These are phyloP conservation scores for Moesziomyces sp. DNA, from an alignment of 1,284 basidiomycete genomes.

Conservation along the genomic window DNA sequence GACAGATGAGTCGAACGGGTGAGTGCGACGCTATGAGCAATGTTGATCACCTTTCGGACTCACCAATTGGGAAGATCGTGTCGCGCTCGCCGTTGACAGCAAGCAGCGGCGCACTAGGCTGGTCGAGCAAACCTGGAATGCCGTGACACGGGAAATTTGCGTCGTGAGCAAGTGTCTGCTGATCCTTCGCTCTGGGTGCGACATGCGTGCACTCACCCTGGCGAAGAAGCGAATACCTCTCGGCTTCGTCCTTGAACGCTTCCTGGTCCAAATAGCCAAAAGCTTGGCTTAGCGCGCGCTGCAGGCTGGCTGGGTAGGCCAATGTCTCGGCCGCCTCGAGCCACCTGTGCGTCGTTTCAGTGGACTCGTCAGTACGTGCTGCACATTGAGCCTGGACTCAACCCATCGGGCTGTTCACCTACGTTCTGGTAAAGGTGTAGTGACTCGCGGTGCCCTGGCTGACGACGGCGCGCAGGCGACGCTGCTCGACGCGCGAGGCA, in stretches of 20 bases:
- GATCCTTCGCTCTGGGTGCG: too few relatives aligned
- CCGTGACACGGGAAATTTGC: background rate
- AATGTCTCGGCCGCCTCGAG: conserved; percentile 40
- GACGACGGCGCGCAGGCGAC: conserved; percentile 20
- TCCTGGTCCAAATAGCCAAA: conserved; percentile 39
- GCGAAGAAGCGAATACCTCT: conserved; percentile 32
- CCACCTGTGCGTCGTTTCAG: conserved; percentile 16
- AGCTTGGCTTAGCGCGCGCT: conserved; percentile 24
- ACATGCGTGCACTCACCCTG: conserved; percentile 12
- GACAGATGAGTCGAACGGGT: background rate
- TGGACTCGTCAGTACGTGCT: too few relatives aligned
- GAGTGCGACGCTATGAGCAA: too few relatives aligned
- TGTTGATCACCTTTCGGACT: background rate
- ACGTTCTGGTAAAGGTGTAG: conserved; percentile 37
- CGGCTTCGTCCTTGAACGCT: conserved; percentile 24
- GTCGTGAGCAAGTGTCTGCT: background rate
- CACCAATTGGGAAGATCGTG: conserved; percentile 48
- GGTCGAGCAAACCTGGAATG: conserved; percentile 30
- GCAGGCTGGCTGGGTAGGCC: conserved; percentile 40
- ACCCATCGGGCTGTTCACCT: conserved; percentile 2
- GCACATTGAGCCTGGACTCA: too few relatives aligned
- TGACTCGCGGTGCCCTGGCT: conserved; percentile 46
- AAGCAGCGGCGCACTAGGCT: conserved; percentile 14
- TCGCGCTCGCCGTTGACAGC: conserved; percentile 44
- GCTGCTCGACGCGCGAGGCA: conserved; percentile 22